Percentiles rank a stretch among this genome's conserved stretches.
These are phyloP conservation scores for Curvularia verruculosa DNA, from an alignment of 2,329 filamentous ascomycete genomes.

Conservation along the genomic window DNA sequence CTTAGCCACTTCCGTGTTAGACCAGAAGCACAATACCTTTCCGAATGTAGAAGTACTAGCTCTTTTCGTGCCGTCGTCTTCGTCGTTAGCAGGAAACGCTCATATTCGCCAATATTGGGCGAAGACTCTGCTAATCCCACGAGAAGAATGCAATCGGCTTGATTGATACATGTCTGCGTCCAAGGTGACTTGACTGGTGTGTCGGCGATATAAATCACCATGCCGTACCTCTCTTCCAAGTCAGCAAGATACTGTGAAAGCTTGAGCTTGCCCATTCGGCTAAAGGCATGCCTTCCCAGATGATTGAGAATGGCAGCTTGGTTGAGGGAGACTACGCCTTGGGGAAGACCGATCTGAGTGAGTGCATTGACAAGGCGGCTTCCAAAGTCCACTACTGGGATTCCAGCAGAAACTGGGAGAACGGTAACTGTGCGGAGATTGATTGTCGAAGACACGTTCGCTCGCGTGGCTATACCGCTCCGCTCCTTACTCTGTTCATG, in stretches of 20 bases:
- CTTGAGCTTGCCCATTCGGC: conserved; percentile 95
- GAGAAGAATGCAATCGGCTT: conserved; percentile 93
- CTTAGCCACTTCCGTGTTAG: conserved; percentile 84
- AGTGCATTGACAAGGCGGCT: conserved; percentile 85
- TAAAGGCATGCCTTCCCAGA: conserved; percentile 93
- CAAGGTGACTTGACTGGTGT: conserved; percentile 96
- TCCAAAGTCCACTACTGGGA: conserved; percentile 95
- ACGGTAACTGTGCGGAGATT: conserved; percentile 94
- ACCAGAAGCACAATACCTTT: conserved; percentile 84
- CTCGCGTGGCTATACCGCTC: conserved; percentile 60
- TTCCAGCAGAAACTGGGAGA: conserved; percentile 85
- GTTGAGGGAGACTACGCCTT: conserved; percentile 89
- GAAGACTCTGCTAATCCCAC: conserved; percentile 91
- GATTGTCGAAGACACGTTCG: conserved; percentile 79
- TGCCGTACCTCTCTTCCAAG: conserved; percentile 93
- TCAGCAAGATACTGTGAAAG: conserved; percentile 95
- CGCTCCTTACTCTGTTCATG: conserved; percentile 69
- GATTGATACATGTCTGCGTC: conserved; percentile 97
- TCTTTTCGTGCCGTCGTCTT: conserved; percentile 96
- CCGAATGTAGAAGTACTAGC: conserved; percentile 84
- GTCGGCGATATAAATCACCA: conserved; percentile 94
- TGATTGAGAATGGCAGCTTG: conserved; percentile 94
- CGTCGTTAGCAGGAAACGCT: conserved; percentile 93
- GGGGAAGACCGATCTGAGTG: conserved; percentile 84
- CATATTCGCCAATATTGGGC: conserved; percentile 91